phyloP scores from a whole-genome alignment of 768 basidiomycete species.

The Butyriboletus loyo region DNA sequence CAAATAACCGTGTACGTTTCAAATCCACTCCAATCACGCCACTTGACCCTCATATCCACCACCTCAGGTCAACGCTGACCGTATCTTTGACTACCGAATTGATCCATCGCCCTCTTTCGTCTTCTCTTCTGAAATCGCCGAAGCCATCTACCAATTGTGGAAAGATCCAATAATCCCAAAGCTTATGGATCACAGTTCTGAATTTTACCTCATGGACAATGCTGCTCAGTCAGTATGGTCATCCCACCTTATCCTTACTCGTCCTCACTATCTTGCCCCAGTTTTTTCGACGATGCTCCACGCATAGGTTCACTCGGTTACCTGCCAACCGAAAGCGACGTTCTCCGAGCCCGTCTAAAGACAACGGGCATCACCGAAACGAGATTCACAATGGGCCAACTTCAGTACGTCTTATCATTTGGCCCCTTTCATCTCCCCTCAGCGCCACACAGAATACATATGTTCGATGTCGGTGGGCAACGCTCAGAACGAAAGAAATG shows the following conservation, averaged over 20 bases:
- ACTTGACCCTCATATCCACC: constrained; percentile 10
- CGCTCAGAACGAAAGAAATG: constrained; percentile 80
- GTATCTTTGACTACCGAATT: constrained; percentile 55
- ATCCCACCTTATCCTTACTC: not conserved
- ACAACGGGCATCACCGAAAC: constrained; percentile 92
- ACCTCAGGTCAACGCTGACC: constrained; percentile 48
- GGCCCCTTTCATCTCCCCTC: not conserved
- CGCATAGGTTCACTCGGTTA: constrained; percentile 83
- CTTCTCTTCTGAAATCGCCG: constrained; percentile 63
- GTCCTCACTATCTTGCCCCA: constrained; percentile 25
- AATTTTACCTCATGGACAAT: constrained; percentile 96
- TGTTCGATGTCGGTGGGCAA: constrained; percentile 82
- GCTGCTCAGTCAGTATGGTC: constrained; percentile 69
- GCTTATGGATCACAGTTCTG: constrained; percentile 56
- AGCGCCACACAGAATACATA: constrained; percentile 44
- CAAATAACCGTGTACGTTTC: constrained; percentile 51
- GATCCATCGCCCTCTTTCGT: constrained; percentile 41
- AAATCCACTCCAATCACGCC: fast-evolving
- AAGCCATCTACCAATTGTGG: constrained; percentile 67
- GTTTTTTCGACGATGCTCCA: constrained; percentile 84
- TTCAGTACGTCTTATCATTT: constrained; percentile 42
- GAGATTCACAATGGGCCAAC: constrained; percentile 65
- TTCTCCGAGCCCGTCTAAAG: constrained; percentile 84
- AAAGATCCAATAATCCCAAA: constrained; percentile 58
- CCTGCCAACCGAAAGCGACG: constrained; percentile 81